These are phyloP conservation scores for Calonectria crousiana DNA, from an alignment of 2,329 filamentous ascomycete genomes.

Conservation along the genomic window DNA sequence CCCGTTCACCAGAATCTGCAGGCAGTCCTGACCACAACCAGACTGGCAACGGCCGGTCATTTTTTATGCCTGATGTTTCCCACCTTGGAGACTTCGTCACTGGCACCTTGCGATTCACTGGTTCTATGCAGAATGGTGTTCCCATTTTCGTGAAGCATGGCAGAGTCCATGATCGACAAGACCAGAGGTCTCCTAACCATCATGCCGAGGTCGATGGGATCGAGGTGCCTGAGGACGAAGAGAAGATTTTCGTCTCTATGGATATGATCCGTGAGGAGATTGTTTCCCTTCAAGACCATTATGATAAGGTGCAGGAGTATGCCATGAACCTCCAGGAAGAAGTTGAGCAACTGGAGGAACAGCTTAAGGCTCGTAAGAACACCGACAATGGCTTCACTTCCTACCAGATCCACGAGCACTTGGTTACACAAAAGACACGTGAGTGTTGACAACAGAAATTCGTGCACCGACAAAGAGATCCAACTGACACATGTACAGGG, in stretches of 20 bases:
- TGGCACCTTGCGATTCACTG: slow-evolving; percentile 64
- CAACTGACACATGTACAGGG: slow-evolving; percentile 50
- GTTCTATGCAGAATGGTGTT: slow-evolving; percentile 64
- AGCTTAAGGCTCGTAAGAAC: slow-evolving; percentile 60
- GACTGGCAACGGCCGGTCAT: slow-evolving; percentile 60
- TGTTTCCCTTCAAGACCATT: slow-evolving; percentile 66
- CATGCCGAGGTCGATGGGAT: slow-evolving; percentile 65
- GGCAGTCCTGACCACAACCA: slow-evolving; percentile 51
- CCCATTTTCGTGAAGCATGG: slow-evolving; percentile 69
- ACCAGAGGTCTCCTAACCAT: slow-evolving; percentile 48
- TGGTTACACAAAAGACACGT: slow-evolving; percentile 68
- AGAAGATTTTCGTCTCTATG: slow-evolving; percentile 70
- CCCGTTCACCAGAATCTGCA: slow-evolving; percentile 52
- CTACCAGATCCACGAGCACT: slow-evolving; percentile 58
- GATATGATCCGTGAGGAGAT: slow-evolving; percentile 73
- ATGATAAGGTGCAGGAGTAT: slow-evolving; percentile 67
- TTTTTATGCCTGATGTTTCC: slow-evolving; percentile 66
- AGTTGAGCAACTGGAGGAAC: slow-evolving; percentile 62
- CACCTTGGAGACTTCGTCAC: slow-evolving; percentile 70
- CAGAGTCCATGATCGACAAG: slow-evolving; percentile 59
- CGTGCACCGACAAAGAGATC: not conserved
- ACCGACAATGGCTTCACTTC: slow-evolving; percentile 57
- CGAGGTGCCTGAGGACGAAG: slow-evolving; percentile 64
- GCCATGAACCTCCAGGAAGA: slow-evolving; percentile 66
- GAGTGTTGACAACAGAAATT: slow-evolving; percentile 47